Conservation (phyloP, 208 protist genomes). For the Acanthamoeba culbertsoni region DNA sequence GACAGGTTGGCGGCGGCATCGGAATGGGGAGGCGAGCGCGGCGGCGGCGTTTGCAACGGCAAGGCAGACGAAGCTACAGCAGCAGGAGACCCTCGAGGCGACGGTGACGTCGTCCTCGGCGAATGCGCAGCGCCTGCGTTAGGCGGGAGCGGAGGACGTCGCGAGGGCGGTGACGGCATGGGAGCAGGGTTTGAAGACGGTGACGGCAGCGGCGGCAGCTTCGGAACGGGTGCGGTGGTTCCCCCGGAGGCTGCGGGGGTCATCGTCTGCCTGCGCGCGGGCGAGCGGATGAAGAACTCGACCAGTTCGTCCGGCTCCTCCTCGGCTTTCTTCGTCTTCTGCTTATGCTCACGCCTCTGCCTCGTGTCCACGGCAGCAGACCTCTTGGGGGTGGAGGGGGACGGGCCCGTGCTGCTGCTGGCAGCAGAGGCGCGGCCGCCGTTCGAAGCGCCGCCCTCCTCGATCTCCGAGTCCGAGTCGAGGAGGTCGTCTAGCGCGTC, state of each 20-base stretch:
- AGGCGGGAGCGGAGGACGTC: background rate
- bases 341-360: too few relatives aligned
- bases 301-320: slow-evolving; percentile 52
- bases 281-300: slow-evolving; percentile 21
- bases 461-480: background rate
- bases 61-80: too few relatives aligned
- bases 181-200: background rate
- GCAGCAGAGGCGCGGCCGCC: too few relatives aligned
- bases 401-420: too few relatives aligned
- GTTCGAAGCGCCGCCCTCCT: background rate
- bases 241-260: background rate
- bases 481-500: background rate
- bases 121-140: too few relatives aligned
- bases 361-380: too few relatives aligned
- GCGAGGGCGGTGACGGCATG: background rate
- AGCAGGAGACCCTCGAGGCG: too few relatives aligned
- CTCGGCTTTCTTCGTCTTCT: background rate
- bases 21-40: background rate
- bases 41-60: background rate
- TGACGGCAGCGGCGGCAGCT: background rate
- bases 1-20: background rate
- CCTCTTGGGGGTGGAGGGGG: too few relatives aligned
- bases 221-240: background rate
- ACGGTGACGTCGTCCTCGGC: too few relatives aligned
- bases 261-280: background rate